Base-by-base conservation (phyloP, 768 basidiomycete species). In the Tylopilus sp. region DNA sequence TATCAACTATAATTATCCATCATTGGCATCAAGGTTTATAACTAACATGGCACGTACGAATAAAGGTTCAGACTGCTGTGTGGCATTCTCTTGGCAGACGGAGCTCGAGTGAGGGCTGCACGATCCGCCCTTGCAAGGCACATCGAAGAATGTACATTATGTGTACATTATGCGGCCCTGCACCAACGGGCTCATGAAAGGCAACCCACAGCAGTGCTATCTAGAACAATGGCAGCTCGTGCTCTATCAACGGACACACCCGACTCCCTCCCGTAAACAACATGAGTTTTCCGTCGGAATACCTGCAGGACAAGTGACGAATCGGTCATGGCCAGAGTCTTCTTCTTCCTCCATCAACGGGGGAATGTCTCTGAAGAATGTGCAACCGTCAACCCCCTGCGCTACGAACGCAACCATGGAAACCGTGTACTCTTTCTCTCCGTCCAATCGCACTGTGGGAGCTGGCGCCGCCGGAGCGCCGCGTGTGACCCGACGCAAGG, bases 1-100 rank as follows among this genome's bases (percentile, higher is more conserved):
- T 59, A 64, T 61, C 40, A 30, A 28, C 35, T 45, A 38, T 20
- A 38, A 64, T 54, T 54, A 45, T 53, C 50, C 22, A 44, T 44
- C 30, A 25, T 45, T 46, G 45, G 41, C 47, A 57, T 46, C 31
- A 38, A 44, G 13, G 30, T 59, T 26, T 57, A 48, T 18, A 13
- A 43, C 52, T 53, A 47, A 41, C 53, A 39, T 23, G 25, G 25
- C 30, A 11, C 25, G 7, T 31, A 39, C 36, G n/a, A 9, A 36
- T 18, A n/a, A 36, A 17, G 17, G n/a, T 36, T 36, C 35, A 18
- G n/a, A 38, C 36, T 38, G 18, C 36, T 20, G 36, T 38, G 35
- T 6, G 8, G 35, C n/a, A n/a, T n/a, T 12, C 18, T 17, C 10
- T 38, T n/a, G 36, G 12, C 35, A 20, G n/a, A 38, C 8, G n/a